Percentiles rank a stretch among this genome's conserved stretches.
These are phyloP conservation scores for Nakazawaea sp. DNA, from an alignment of 805 yeast genomes.

Conservation along the genomic window DNA sequence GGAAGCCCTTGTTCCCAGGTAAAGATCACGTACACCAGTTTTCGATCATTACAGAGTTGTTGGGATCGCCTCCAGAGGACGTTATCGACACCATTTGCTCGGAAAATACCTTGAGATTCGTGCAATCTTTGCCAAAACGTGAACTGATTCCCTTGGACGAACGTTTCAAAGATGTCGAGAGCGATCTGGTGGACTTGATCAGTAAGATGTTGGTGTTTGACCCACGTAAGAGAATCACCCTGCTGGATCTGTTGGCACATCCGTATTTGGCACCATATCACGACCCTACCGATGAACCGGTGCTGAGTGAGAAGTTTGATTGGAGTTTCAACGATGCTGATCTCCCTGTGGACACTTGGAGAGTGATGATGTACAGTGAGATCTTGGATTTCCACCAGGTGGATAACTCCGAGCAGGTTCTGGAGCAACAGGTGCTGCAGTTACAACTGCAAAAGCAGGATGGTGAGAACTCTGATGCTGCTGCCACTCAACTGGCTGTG, in stretches of 20 bases:
- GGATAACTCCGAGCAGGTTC: conserved; percentile 33
- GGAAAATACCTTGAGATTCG: conserved; percentile 91
- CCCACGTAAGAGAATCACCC: conserved; percentile 90
- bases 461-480: no score
- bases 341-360: conserved; percentile 96
- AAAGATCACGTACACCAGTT: conserved; percentile 98
- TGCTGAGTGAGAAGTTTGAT: conserved; percentile 86
- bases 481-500: conserved; percentile 12
- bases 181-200: conserved; percentile 82
- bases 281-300: conserved; percentile 96
- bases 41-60: conserved; percentile 88
- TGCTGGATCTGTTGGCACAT: conserved; percentile 83
- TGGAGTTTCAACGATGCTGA: conserved; percentile 99
- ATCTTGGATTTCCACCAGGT: conserved; percentile 93
- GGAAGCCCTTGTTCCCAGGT: conserved; percentile 95
- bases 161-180: conserved; percentile 72
- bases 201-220: conserved; percentile 91
- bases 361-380: conserved; percentile 98
- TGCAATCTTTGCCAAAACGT: conserved; percentile 85
- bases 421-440: conserved; percentile 19
- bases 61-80: conserved; percentile 91
- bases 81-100: conserved; percentile 95
- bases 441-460: conserved; percentile 17
- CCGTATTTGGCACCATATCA: conserved; percentile 93
- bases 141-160: conserved; percentile 86